Percentiles rank a stretch among this genome's conserved stretches.
phyloP scores from a whole-genome alignment of 805 yeast species.

The Spathaspora sp. region DNA sequence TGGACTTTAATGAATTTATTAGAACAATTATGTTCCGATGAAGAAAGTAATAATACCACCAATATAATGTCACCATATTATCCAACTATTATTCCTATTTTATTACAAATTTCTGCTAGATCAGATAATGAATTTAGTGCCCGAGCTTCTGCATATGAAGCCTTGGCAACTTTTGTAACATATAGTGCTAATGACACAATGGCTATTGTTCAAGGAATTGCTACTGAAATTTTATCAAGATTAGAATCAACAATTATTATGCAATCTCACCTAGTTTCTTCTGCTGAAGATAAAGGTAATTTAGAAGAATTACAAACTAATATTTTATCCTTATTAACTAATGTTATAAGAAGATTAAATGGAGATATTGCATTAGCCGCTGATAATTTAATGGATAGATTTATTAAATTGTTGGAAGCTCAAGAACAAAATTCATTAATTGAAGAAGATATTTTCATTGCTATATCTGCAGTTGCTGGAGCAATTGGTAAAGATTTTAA shows the following conservation, averaged over 20 bases:
- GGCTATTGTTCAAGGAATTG: conserved; percentile 66
- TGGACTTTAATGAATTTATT: conserved; percentile 93
- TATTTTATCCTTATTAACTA: conserved; percentile 72
- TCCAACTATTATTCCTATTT: conserved; percentile 60
- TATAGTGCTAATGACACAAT: conserved; percentile 70
- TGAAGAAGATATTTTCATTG: conserved; percentile 93
- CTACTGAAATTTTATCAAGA: conserved; percentile 68
- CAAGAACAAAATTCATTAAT: conserved; percentile 66
- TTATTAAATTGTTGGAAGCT: conserved; percentile 59
- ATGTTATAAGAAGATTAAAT: conserved; percentile 79
- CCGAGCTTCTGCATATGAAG: conserved; percentile 96
- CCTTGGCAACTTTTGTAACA: conserved; percentile 76
- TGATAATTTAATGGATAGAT: conserved; percentile 80
- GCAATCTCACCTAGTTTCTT: conserved; percentile 46
- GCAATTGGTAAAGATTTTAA: conserved; percentile 70
- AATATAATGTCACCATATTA: conserved; percentile 76
- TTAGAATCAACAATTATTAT: conserved; percentile 65
- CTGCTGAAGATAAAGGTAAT: conserved; percentile 68
- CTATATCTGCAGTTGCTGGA: conserved; percentile 84
- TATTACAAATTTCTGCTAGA: conserved; percentile 66
- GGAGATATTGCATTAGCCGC: conserved; percentile 62
- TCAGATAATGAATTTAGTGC: conserved; percentile 81
- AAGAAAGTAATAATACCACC: conserved; percentile 33
- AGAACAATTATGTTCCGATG: conserved; percentile 69
- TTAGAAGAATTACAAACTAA: conserved; percentile 88